Evolutionary conservation across 2,329 filamentous ascomycete species (phyloP).

Genomic region (Cryphonectria radicalis): DNA sequence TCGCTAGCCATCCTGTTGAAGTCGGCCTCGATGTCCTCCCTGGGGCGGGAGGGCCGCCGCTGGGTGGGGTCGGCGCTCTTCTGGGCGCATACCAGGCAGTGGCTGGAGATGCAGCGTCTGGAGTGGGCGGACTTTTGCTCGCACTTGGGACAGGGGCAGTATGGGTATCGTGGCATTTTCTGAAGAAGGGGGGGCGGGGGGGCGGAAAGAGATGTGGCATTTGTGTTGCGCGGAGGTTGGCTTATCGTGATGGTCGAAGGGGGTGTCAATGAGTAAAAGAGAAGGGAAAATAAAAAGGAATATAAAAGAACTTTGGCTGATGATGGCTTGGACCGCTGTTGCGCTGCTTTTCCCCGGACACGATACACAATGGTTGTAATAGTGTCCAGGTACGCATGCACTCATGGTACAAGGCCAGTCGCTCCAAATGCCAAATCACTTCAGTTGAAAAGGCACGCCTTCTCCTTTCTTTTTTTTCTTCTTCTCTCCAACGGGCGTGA

Average conservation of each 20-base stretch:
- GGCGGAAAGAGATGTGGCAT: not conserved
- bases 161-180: not conserved
- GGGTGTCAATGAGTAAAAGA: not conserved
- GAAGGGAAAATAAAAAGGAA: no score
- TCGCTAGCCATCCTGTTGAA: not conserved
- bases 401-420: not conserved
- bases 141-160: not conserved
- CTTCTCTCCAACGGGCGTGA: not conserved
- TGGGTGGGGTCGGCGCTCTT: not conserved
- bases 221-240: not conserved
- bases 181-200: no score
- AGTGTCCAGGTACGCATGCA: not conserved
- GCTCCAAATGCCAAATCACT: not conserved
- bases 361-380: not conserved
- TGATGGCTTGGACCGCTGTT: not conserved
- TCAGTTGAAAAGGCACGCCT: not conserved
- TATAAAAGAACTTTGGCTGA: not conserved
- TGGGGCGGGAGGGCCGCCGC: not conserved
- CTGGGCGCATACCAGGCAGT: not conserved
- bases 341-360: not conserved
- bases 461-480: no score
- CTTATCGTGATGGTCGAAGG: not conserved
- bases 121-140: not conserved
- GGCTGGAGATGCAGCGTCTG: not conserved
- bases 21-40: not conserved